Evolutionary conservation across 805 yeast genomes (phyloP), one percentile per base, ranked within the genome.

Genomic region (Tetrapisispora namnaoensis): DNA sequence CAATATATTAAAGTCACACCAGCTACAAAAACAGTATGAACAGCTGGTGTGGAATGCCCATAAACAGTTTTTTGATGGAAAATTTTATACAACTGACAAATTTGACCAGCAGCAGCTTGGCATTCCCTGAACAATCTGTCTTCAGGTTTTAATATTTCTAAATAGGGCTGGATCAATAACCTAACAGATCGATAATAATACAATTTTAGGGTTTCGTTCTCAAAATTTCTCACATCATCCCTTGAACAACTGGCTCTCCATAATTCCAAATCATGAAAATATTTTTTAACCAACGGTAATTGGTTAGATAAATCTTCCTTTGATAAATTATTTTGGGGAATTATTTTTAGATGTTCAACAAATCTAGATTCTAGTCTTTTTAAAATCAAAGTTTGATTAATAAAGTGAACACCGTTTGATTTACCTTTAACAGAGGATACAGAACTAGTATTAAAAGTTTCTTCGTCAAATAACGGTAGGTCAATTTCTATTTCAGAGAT

Each of bases 101-200:
- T 77, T 59, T 79, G 83, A 27, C 86, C 86, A 1, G 86, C 84
- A 22, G 84, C 85, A 2, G 82, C 82, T 58, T 80, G 86, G 60
- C 86, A 81, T 61, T 80, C 84, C 46, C 74, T 70, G 59, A 81
- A 80, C 30, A 81, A 63, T 43, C 76, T 69, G 59, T 79, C 81
- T 56, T 75, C 77, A 5, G 86, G 85, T 50, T 77, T 78, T 55
- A 81, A 62, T 6, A 79, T 62, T 56, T 80, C 86, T 49, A 81
- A 58, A 59, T 77, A 81, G 11, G 87, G 87, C 57, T 80, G 86
- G 47, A 81, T 73, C 51, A 81, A 62, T 44, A 78, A 63, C 51
- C 87, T 66, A 7, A 81, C 80, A 1, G 84, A 73, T 39, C 82
- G 68, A 56, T 78, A 78, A 56, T 81, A 81, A 53, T 79, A 79